phyloP scores from a whole-genome alignment of 78 protist species.

The Planoprotostelium fungivorum region DNA sequence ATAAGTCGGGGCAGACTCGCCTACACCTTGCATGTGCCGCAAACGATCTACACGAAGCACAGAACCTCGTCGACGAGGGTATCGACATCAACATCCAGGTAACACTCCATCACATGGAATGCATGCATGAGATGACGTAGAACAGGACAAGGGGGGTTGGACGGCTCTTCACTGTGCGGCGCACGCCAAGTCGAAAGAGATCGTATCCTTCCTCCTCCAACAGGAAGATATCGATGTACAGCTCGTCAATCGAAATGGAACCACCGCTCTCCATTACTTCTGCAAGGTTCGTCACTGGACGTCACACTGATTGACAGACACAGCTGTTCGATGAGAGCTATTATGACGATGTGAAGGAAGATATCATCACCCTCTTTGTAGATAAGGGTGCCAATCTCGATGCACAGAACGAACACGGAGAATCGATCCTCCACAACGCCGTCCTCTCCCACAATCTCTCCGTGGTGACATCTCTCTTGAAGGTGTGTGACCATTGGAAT shows the following conservation, averaged over 20 bases:
- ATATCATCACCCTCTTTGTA: background rate
- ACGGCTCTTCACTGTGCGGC: background rate
- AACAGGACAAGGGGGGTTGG: background rate
- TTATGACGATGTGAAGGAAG: background rate
- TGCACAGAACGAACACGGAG: background rate
- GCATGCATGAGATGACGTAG: background rate
- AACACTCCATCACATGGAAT: background rate
- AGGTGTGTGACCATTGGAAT: too few relatives aligned
- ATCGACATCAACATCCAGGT: background rate
- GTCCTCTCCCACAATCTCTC: background rate
- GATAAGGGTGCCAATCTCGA: background rate
- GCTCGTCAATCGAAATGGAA: background rate
- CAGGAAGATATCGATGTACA: background rate
- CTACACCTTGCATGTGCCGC: background rate
- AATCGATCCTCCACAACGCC: background rate
- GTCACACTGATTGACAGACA: background rate
- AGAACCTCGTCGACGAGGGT: background rate
- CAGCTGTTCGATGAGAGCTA: background rate
- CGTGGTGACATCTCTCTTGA: background rate
- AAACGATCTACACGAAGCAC: background rate
- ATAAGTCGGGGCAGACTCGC: background rate
- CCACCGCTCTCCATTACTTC: background rate
- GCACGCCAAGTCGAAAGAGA: background rate
- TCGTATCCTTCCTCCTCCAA: background rate
- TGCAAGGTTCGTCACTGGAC: slow-evolving; percentile 2